phyloP scores from a whole-genome alignment of 208 protist species.

The Zelonia costaricensis region DNA sequence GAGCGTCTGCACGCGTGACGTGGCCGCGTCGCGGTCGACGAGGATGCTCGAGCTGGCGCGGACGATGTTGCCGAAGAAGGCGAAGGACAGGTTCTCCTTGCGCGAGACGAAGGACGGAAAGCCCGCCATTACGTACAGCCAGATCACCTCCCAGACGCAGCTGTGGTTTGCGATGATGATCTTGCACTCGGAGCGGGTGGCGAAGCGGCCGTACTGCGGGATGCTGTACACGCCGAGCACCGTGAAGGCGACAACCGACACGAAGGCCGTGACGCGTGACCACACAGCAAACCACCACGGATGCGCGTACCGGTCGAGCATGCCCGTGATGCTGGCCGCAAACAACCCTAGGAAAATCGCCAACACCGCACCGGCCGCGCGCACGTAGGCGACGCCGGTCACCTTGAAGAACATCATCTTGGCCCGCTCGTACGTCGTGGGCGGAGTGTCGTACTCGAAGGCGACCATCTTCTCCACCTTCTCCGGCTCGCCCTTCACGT shows the following conservation, averaged over 20 bases:
- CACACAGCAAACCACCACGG: slow-evolving; percentile 58
- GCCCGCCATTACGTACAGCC: slow-evolving; percentile 52
- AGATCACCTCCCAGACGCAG: slow-evolving; percentile 76
- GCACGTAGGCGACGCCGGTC: slow-evolving; percentile 68
- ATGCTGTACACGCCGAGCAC: slow-evolving; percentile 66
- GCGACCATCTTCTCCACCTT: slow-evolving; percentile 58
- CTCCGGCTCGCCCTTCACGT: slow-evolving; percentile 52
- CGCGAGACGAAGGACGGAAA: slow-evolving; percentile 86
- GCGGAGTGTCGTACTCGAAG: slow-evolving; percentile 78
- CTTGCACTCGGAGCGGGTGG: slow-evolving; percentile 56
- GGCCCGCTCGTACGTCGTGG: slow-evolving; percentile 60
- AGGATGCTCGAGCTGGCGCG: slow-evolving; percentile 59
- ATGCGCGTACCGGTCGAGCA: slow-evolving; percentile 39
- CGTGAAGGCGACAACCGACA: slow-evolving; percentile 29
- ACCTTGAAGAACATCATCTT: slow-evolving; percentile 72
- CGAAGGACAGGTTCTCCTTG: slow-evolving; percentile 64
- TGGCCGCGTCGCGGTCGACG: slow-evolving; percentile 67
- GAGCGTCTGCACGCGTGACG: slow-evolving; percentile 57
- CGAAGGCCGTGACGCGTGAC: slow-evolving; percentile 30
- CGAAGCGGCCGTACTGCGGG: slow-evolving; percentile 58
- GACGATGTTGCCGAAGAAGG: slow-evolving; percentile 61
- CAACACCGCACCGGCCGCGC: slow-evolving; percentile 29
- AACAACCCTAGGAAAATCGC: slow-evolving; percentile 44
- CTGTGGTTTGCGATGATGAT: slow-evolving; percentile 82
- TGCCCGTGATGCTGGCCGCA: slow-evolving; percentile 29